Conservation (phyloP, 1,284 basidiomycete genomes). For the Marasmius sp. region DNA sequence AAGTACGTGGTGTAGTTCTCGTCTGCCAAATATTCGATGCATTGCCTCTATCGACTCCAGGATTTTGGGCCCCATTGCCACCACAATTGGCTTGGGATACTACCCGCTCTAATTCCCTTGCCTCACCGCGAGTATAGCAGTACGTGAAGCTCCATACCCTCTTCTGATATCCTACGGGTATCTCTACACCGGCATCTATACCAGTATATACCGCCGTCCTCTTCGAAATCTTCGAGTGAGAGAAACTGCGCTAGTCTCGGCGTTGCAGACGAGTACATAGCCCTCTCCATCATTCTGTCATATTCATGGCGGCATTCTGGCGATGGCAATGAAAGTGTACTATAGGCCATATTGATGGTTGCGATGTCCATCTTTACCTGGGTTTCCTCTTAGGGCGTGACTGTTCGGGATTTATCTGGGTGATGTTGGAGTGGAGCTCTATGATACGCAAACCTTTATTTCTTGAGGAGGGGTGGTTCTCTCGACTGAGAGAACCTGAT, state of each 20-base stretch:
- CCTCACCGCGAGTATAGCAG: too few relatives aligned
- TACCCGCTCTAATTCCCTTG: too few relatives aligned
- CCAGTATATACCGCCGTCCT: slow-evolving; percentile 40
- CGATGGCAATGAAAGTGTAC: too few relatives aligned
- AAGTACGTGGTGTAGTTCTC: too few relatives aligned
- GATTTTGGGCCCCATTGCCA: too few relatives aligned
- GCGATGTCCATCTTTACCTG: slow-evolving; percentile 42
- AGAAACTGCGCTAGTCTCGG: slow-evolving; percentile 75
- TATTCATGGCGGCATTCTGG: slow-evolving; percentile 46
- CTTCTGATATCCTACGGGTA: slow-evolving; percentile 52
- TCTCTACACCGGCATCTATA: slow-evolving; percentile 73
- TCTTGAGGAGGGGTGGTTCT: slow-evolving; percentile 46
- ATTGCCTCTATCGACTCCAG: too few relatives aligned
- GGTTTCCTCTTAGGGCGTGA: neutral
- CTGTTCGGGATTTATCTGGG: neutral
- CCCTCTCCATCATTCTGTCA: slow-evolving; percentile 34
- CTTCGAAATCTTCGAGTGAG: slow-evolving; percentile 69
- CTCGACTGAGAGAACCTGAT: slow-evolving; percentile 45
- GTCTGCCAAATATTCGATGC: too few relatives aligned
- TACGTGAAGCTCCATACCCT: too few relatives aligned
- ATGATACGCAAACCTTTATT: slow-evolving; percentile 71
- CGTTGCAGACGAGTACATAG: slow-evolving; percentile 18
- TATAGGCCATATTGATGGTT: slow-evolving; percentile 61
- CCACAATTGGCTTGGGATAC: too few relatives aligned
- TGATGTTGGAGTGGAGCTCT: slow-evolving; percentile 60